phyloP scores from a whole-genome alignment of 306 rosid genomes.

The Rosa persica region DNA sequence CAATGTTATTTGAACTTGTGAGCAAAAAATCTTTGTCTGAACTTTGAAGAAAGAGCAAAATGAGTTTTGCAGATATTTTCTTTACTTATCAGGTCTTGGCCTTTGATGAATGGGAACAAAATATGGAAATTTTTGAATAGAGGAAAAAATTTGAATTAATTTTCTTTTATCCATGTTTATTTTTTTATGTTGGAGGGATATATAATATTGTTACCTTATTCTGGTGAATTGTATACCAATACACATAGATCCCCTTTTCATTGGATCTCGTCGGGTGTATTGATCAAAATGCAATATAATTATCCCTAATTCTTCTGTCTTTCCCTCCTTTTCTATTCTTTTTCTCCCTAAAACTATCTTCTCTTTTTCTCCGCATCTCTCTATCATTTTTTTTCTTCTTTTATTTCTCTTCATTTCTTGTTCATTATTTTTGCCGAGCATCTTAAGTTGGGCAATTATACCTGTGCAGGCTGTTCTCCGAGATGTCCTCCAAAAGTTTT shows the following conservation, averaged over 20 bases:
- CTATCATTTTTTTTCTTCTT: not conserved
- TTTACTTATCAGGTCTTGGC: not conserved
- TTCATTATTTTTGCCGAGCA: not conserved
- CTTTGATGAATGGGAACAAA: not conserved
- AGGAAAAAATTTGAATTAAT: not conserved
- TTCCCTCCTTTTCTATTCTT: not conserved
- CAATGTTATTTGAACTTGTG: not conserved
- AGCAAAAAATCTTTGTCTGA: not conserved
- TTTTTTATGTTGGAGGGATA: not conserved
- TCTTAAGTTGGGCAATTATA: conserved; percentile 8
- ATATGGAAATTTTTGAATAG: not conserved
- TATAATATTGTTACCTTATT: not conserved
- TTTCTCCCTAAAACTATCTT: not conserved
- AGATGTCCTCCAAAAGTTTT: conserved; percentile 66
- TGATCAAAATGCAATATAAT: not conserved
- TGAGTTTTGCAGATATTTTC: not conserved
- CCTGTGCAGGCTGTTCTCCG: conserved; percentile 85
- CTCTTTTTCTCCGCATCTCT: not conserved
- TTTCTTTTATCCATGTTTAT: not conserved
- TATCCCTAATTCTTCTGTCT: not conserved
- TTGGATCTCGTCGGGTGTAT: not conserved
- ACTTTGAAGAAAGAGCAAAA: not conserved
- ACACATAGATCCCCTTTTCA: not conserved
- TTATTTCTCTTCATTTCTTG: not conserved
- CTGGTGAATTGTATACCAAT: not conserved